Percentiles rank a stretch among this genome's conserved stretches.
Conservation (phyloP, 2,329 filamentous ascomycete genomes). For the Arthrobotrys megalospora region DNA sequence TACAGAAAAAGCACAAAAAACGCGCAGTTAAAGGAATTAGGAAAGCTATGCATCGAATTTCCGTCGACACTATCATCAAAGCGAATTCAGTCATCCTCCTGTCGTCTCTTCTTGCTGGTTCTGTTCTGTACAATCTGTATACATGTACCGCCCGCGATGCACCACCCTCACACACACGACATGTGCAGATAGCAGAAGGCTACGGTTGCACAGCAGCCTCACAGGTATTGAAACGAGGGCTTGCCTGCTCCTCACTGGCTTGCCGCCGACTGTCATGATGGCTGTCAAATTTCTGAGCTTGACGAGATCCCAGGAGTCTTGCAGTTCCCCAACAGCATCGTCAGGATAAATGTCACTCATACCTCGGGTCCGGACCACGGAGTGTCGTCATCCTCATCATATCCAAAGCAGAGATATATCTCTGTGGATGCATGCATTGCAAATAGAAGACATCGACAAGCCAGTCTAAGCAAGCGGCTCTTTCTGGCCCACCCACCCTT, state of each 20-base stretch:
- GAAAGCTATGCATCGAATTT: conserved; percentile 5
- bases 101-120: neutral
- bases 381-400: conserved; percentile 18
- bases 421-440: neutral
- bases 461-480: conserved; percentile 14
- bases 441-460: neutral
- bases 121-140: no score
- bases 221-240: conserved; percentile 21
- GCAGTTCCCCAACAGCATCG: conserved; percentile 11
- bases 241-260: neutral
- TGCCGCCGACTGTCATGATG: neutral
- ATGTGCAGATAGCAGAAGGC: conserved; percentile 2
- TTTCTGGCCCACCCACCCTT: conserved; percentile 9
- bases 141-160: conserved; percentile 1
- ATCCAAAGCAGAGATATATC: neutral
- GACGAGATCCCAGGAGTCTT: no score
- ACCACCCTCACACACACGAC: conserved; percentile 22
- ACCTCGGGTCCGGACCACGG: neutral
- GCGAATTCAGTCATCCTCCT: neutral
- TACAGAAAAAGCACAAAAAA: conserved; percentile 4
- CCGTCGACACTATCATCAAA: no score
- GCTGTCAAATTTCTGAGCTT: neutral
- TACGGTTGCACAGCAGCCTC: conserved; percentile 13
- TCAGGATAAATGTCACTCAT: neutral
- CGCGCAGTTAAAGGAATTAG: conserved; percentile 8